Percentiles rank a stretch among this genome's conserved stretches.
These are phyloP conservation scores for Calcarisporium arbuscula DNA, from an alignment of 2,329 filamentous ascomycete species.

Conservation along the genomic window DNA sequence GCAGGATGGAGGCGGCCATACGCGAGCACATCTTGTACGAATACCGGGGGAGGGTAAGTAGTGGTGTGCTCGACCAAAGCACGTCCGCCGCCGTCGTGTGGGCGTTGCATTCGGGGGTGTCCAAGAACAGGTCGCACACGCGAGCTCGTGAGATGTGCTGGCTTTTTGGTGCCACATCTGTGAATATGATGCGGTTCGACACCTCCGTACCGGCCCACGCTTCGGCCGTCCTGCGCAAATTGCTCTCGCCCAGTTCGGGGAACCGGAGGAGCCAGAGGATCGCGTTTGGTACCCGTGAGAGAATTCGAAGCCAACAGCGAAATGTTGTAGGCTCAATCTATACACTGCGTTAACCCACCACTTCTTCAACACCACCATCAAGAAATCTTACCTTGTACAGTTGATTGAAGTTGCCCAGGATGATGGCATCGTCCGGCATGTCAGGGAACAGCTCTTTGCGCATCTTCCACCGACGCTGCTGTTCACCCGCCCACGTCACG, in stretches of 20 bases:
- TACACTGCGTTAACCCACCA: conserved; percentile 1
- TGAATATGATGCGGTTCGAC: conserved; percentile 83
- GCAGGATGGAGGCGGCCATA: conserved; percentile 93
- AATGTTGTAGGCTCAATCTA: conserved; percentile 97
- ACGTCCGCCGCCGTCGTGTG: conserved; percentile 97
- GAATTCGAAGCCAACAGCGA: conserved; percentile 88
- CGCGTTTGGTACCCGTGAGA: conserved; percentile 77
- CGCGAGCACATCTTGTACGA: conserved; percentile 98
- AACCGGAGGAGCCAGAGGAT: conserved; percentile 96
- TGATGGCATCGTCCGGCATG: conserved; percentile 75
- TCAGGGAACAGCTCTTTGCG: conserved; percentile 84
- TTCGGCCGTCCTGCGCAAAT: conserved; percentile 72
- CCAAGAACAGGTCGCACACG: conserved; percentile 89
- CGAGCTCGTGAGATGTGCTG: conserved; percentile 88
- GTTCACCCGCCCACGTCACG: conserved; percentile 78
- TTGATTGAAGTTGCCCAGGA: conserved; percentile 97
- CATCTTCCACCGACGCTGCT: conserved; percentile 80
- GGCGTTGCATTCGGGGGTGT: conserved; percentile 96
- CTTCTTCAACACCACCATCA: too few relatives aligned
- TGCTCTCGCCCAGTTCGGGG: conserved; percentile 83
- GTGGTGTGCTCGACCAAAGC: conserved; percentile 89
- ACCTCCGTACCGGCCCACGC: conserved; percentile 82
- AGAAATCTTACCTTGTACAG: conserved; percentile 74
- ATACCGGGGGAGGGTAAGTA: conserved; percentile 85
- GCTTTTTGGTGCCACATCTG: conserved; percentile 91